phyloP scores from a whole-genome alignment of 495 filamentous ascomycete genomes.

The Choiromyces venosus region DNA sequence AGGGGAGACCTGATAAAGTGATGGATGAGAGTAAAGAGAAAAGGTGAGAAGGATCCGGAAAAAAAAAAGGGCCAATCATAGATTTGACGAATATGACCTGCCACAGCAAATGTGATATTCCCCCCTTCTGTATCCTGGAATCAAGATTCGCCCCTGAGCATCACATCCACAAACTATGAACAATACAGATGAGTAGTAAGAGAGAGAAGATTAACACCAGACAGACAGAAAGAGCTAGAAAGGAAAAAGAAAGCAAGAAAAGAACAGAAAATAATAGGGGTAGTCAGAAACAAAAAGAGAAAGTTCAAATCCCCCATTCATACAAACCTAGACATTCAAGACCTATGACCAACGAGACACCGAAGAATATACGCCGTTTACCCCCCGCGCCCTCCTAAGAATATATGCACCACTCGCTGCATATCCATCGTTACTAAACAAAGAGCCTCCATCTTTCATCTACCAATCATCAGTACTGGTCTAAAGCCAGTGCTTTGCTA shows the following conservation, averaged over 20 bases:
- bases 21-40: not conserved
- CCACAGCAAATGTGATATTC: not conserved
- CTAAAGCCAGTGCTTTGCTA: not conserved
- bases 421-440: constrained; percentile 2
- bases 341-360: constrained; percentile 5
- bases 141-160: not conserved
- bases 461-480: not conserved
- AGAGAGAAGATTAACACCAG: constrained; percentile 5
- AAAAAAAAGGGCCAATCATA: not conserved
- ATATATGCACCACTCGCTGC: not conserved
- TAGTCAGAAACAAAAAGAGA: not conserved
- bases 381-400: not conserved
- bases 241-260: constrained; percentile 1
- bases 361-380: constrained; percentile 1
- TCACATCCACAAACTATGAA: not conserved
- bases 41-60: not conserved
- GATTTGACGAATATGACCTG: not conserved
- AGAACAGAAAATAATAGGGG: constrained; percentile 1
- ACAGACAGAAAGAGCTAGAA: constrained; percentile 7
- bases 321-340: constrained; percentile 2
- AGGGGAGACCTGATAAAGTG: not conserved
- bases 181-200: not conserved
- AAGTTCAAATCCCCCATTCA: not conserved
- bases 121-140: not conserved
- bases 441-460: not conserved